A percentile compares a stretch with the other conserved stretches of the same genome.
phyloP scores from a whole-genome alignment of 176 grass and related monocot species.

The Phoenix roebelenii region DNA sequence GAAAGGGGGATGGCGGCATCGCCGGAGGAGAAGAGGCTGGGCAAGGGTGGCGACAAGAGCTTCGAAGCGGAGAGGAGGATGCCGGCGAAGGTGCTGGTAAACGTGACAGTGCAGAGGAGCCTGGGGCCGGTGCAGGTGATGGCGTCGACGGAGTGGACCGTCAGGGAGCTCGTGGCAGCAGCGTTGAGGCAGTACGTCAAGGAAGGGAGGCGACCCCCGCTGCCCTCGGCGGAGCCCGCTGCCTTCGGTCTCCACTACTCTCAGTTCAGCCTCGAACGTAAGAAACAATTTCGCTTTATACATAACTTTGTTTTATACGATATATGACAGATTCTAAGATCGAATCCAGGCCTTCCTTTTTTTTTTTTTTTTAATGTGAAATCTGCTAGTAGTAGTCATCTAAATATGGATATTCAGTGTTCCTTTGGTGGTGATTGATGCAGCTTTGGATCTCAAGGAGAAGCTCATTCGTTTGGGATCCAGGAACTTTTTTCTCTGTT shows the following conservation, averaged over 20 bases:
- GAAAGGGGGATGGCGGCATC: conserved; percentile 15
- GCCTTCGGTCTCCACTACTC: conserved; percentile 76
- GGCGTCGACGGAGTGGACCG: conserved; percentile 66
- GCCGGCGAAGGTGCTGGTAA: conserved; percentile 67
- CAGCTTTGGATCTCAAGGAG: conserved; percentile 60
- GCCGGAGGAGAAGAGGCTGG: background rate
- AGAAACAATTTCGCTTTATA: conserved; percentile 1
- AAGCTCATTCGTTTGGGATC: conserved; percentile 66
- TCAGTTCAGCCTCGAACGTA: conserved; percentile 88
- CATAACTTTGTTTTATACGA: background rate
- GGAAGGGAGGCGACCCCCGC: conserved; percentile 51
- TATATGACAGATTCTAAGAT: background rate
- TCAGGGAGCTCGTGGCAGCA: conserved; percentile 51
- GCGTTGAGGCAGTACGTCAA: conserved; percentile 57
- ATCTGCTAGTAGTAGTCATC: too few relatives aligned
- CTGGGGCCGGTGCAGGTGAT: conserved; percentile 87
- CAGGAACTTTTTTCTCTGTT: conserved; percentile 92
- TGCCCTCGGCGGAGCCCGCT: conserved; percentile 34
- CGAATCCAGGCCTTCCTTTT: background rate
- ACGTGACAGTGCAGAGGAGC: conserved; percentile 68
- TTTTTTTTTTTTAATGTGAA: background rate
- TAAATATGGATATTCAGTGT: too few relatives aligned
- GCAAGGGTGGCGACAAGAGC: background rate
- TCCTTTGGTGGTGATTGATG: too few relatives aligned
- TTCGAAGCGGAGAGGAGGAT: conserved; percentile 19